phyloP scores from a whole-genome alignment of 805 yeast species.

The Candida ortonii region DNA sequence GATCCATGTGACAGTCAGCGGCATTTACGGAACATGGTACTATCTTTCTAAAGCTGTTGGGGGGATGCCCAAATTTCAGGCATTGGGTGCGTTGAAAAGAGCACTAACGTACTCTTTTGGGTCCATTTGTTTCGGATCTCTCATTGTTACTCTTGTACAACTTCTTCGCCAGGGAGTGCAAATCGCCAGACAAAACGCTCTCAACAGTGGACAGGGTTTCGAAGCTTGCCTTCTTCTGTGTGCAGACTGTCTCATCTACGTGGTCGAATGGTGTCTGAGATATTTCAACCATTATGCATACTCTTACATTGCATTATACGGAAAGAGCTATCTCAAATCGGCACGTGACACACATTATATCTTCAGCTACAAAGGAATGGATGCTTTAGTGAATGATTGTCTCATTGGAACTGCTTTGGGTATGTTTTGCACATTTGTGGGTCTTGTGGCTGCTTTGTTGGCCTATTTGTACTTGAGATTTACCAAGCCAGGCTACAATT shows the following conservation, averaged over 20 bases:
- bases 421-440: slow-evolving; percentile 69
- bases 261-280: slow-evolving; percentile 40
- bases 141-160: slow-evolving; percentile 75
- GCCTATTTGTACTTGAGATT: slow-evolving; percentile 67
- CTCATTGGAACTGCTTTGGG: slow-evolving; percentile 75
- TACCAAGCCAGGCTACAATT: slow-evolving; percentile 50
- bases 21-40: slow-evolving; percentile 92
- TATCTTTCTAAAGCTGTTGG: slow-evolving; percentile 54
- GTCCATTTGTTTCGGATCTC: slow-evolving; percentile 76
- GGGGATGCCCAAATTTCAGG: slow-evolving; percentile 72
- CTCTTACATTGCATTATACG: slow-evolving; percentile 86
- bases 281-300: slow-evolving; percentile 90
- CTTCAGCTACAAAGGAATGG: slow-evolving; percentile 75
- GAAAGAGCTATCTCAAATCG: slow-evolving; percentile 67
- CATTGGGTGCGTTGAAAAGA: slow-evolving; percentile 70
- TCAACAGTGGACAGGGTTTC: slow-evolving; percentile 21
- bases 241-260: slow-evolving; percentile 22
- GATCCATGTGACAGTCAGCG: slow-evolving; percentile 78
- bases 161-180: slow-evolving; percentile 54
- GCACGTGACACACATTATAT: slow-evolving; percentile 79
- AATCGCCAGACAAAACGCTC: slow-evolving; percentile 41
- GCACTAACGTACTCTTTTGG: slow-evolving; percentile 86
- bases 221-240: slow-evolving; percentile 17
- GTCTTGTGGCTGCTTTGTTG: slow-evolving; percentile 34
- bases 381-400: slow-evolving; percentile 82